These are phyloP conservation scores for Aspergillus avenaceus DNA, from an alignment of 495 filamentous ascomycete species.

Conservation along the genomic window DNA sequence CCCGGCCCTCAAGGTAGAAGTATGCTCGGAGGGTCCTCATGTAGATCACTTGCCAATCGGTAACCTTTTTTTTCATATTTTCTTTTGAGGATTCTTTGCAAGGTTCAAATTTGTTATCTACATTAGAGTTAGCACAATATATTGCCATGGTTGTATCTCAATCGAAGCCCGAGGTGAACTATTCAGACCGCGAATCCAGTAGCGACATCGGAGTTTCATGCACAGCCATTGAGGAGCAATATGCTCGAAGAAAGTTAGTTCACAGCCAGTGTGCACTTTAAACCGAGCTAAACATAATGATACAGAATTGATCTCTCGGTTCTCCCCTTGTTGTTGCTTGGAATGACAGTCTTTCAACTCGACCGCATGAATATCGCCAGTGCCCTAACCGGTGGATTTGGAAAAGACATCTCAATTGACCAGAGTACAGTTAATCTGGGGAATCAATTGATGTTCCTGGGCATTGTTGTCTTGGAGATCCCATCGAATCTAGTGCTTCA, in stretches of 20 bases:
- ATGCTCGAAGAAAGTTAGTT: neutral
- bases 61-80: too few relatives aligned
- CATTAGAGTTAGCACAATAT: too few relatives aligned
- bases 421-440: conserved; percentile 54
- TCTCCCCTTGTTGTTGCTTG: conserved; percentile 43
- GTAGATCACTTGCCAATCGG: too few relatives aligned
- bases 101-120: too few relatives aligned
- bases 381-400: conserved; percentile 41
- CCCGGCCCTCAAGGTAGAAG: neutral
- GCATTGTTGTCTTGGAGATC: conserved; percentile 51
- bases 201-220: neutral
- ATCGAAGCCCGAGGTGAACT: neutral
- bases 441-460: conserved; percentile 48
- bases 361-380: conserved; percentile 47
- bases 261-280: neutral
- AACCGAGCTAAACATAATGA: neutral
- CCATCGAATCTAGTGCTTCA: conserved; percentile 45
- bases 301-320: conserved; percentile 36
- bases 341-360: conserved; percentile 47
- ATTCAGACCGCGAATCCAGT: neutral
- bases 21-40: neutral
- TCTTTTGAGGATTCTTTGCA: too few relatives aligned
- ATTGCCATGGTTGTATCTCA: neutral
- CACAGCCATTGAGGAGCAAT: neutral
- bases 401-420: conserved; percentile 37